Evolutionary conservation across 1,284 basidiomycete species (phyloP).

Genomic region (Ustilago cynodontis): DNA sequence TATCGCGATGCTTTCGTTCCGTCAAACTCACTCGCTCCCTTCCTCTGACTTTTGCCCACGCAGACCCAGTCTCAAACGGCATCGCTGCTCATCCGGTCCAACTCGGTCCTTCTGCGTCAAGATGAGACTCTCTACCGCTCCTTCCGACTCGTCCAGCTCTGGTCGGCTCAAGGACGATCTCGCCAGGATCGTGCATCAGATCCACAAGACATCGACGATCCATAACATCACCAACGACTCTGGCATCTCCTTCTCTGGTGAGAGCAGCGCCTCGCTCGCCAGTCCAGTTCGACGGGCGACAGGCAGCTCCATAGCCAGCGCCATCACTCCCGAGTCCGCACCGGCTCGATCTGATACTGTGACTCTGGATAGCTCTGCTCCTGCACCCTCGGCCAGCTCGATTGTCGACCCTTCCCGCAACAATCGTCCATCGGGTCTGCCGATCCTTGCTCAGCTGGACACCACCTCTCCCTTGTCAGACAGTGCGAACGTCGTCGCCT

Average conservation of each 20-base stretch:
- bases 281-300: constrained; percentile 25
- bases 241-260: constrained; percentile 44
- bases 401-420: background rate
- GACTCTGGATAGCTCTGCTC: constrained; percentile 12
- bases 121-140: constrained; percentile 20
- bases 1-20: constrained; percentile 32
- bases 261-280: background rate
- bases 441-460: constrained; percentile 26
- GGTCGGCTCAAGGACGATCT: constrained; percentile 31
- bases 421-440: constrained; percentile 2
- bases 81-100: constrained; percentile 21
- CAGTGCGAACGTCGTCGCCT: constrained; percentile 30
- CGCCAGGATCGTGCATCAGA: constrained; percentile 24
- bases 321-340: constrained; percentile 46
- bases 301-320: constrained; percentile 47
- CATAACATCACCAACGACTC: constrained; percentile 54
- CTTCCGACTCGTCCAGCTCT: constrained; percentile 15
- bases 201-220: constrained; percentile 45
- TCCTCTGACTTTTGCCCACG: constrained; percentile 8
- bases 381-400: background rate
- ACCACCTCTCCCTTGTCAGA: background rate
- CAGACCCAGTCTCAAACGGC: constrained; percentile 34
- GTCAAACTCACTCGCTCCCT: constrained; percentile 23
- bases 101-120: constrained; percentile 26
- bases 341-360: constrained; percentile 33